Evolutionary conservation across 2,329 filamentous ascomycete species (phyloP), one percentile per base, ranked within the genome.

Genomic region (Botrytis aclada): DNA sequence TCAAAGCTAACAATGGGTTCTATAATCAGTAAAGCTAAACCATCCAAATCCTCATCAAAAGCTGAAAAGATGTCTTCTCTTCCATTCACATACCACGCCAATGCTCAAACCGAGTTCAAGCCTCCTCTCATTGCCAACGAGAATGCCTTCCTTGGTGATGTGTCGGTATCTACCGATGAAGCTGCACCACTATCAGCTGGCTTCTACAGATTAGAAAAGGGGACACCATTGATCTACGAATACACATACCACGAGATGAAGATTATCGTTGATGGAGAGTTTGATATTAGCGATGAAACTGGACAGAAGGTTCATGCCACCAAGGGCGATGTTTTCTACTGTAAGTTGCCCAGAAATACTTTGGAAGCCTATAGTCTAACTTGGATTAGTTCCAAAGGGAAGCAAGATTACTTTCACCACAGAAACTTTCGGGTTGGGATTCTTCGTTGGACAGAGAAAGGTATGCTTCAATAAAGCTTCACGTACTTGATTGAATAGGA

Each of bases 241-340:
- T 90, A 90, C 78, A 88, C 85, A 64, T 91, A 90, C 80, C 85
- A 90, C 76, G 89, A 90, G 82, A 89, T 90, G 87, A 90, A 90
- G 83, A 90, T 91, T 77, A 89, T 90, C 75, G 81, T 90, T 12
- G 88, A 90, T 76, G 89, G 88, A 29, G 84, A 86, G 75, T 89
- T 89, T 78, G 85, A 88, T 75, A 90, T 90, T 75, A 83, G 83
- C 22, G 88, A 90, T 77, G 88, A 88, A 81, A 87, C 86, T 16
- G 88, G 88, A 54, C 80, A 82, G 74, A 85, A 86, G 76, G 87
- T 89, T n/a, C 84, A 85, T 74, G 88, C 87, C 29, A 83, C 81
- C 41, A 84, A 86, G 65, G 89, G 89, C 0, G 89, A 90, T 82
- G 88, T 90, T 37, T 90, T 91, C 77, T 88, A 88, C 78, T 90